phyloP scores from a whole-genome alignment of 352 stramenopile species.

The Pythium sp. region DNA sequence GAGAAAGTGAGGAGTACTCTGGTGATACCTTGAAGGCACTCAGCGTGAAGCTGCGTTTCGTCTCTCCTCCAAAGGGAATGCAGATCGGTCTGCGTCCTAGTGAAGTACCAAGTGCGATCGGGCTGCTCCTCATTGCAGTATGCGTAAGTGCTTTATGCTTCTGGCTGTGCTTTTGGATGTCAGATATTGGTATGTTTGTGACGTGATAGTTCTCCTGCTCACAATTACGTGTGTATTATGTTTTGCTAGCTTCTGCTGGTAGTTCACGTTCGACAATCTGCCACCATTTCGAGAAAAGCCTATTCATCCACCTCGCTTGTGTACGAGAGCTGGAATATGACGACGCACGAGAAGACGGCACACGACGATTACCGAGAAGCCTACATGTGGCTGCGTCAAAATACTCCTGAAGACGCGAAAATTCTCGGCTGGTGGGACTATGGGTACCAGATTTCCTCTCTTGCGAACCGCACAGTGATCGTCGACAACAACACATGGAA shows the following conservation, averaged over 20 bases:
- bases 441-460: slow-evolving; percentile 78
- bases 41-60: slow-evolving; percentile 32
- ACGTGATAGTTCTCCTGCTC: neutral
- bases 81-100: slow-evolving; percentile 11
- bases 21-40: slow-evolving; percentile 32
- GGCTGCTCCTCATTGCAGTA: slow-evolving; percentile 53
- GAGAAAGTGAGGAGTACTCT: slow-evolving; percentile 10
- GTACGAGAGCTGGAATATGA: slow-evolving; percentile 57
- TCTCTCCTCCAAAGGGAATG: slow-evolving; percentile 11
- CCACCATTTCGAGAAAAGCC: slow-evolving; percentile 60
- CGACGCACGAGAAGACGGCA: slow-evolving; percentile 35
- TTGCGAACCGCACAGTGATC: slow-evolving; percentile 82
- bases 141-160: slow-evolving; percentile 30
- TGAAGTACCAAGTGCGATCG: slow-evolving; percentile 25
- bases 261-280: slow-evolving; percentile 60
- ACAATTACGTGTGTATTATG: slow-evolving; percentile 5
- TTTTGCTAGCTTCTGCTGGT: slow-evolving; percentile 55
- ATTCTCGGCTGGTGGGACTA: slow-evolving; percentile 88
- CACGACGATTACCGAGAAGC: slow-evolving; percentile 84
- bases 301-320: slow-evolving; percentile 82
- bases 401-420: slow-evolving; percentile 61
- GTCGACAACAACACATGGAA: slow-evolving; percentile 98
- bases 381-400: slow-evolving; percentile 78
- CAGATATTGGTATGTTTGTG: neutral
- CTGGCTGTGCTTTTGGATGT: neutral